Conservation (phyloP, 345 rosid species). For the Mercurialis annua region DNA sequence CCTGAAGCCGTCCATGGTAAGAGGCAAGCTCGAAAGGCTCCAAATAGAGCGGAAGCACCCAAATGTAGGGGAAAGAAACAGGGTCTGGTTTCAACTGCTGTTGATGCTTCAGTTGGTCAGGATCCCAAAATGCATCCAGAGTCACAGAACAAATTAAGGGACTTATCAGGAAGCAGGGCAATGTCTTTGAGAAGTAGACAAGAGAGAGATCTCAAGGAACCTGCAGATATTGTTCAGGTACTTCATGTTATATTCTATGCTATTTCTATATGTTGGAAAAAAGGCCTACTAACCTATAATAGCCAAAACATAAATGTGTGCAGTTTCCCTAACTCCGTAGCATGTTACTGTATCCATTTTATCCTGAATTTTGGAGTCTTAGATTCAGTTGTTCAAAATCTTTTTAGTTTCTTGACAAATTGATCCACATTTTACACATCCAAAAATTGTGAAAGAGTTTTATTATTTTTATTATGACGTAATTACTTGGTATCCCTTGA, state of each 20-base stretch:
- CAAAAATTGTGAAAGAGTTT: neutral
- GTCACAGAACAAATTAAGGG: conserved; percentile 27
- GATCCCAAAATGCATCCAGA: conserved; percentile 29
- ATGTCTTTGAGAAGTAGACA: conserved; percentile 34
- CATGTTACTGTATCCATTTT: neutral
- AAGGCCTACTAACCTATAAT: neutral
- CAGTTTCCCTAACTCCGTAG: no score
- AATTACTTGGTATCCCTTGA: no score
- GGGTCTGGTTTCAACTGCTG: conserved; percentile 25
- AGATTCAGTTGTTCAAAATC: neutral
- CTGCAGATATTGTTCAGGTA: conserved; percentile 35
- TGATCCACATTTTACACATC: neutral
- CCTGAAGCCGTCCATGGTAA: conserved; percentile 27
- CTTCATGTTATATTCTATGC: neutral
- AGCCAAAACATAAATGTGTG: neutral
- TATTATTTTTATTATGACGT: neutral
- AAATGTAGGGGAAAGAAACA: conserved; percentile 43
- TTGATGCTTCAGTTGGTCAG: conserved; percentile 28
- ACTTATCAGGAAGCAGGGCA: conserved; percentile 25
- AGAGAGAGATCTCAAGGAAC: conserved; percentile 41
- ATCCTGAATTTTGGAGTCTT: neutral
- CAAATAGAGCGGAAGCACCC: conserved; percentile 36
- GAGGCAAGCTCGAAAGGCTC: conserved; percentile 45
- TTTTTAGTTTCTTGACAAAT: neutral
- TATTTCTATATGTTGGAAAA: no score